Evolutionary conservation across 2,329 filamentous ascomycete genomes (phyloP).

Genomic region (Beauveria scarabaeidicola): DNA sequence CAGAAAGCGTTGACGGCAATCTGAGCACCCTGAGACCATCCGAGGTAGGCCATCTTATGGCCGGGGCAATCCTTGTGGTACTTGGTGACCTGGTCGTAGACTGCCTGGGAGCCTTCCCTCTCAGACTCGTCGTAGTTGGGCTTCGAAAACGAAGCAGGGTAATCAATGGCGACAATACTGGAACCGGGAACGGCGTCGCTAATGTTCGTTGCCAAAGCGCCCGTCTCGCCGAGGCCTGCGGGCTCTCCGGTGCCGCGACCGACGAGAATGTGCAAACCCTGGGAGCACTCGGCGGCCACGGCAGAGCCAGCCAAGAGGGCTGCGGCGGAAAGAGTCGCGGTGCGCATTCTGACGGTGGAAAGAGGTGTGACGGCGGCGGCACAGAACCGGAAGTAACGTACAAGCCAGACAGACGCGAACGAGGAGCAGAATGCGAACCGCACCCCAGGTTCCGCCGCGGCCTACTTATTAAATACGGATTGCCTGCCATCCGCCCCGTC

Average conservation of each 20-base stretch:
- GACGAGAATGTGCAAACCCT: slow-evolving; percentile 32
- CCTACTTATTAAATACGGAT: slow-evolving; percentile 2
- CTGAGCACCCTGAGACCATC: slow-evolving; percentile 36
- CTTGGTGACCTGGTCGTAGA: slow-evolving; percentile 23
- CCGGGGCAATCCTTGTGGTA: slow-evolving; percentile 29
- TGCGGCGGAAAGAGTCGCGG: slow-evolving; percentile 4
- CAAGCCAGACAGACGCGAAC: not conserved
- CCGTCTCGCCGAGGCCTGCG: slow-evolving; percentile 26
- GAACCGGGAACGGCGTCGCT: slow-evolving; percentile 26
- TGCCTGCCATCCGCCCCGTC: not conserved
- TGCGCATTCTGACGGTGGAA: not conserved
- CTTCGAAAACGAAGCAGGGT: slow-evolving; percentile 28
- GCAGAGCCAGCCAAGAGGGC: slow-evolving; percentile 17
- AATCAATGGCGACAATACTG: slow-evolving; percentile 26
- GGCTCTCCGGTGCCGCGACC: slow-evolving; percentile 30
- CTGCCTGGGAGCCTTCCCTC: slow-evolving; percentile 21
- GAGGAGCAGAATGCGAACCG: not conserved
- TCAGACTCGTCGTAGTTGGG: slow-evolving; percentile 28
- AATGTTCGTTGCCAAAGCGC: slow-evolving; percentile 25
- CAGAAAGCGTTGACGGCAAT: slow-evolving; percentile 30
- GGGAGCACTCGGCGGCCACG: slow-evolving; percentile 23
- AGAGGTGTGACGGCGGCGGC: not conserved
- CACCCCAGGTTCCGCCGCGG: not conserved
- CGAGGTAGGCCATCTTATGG: slow-evolving; percentile 32
- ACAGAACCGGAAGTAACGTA: not conserved